A percentile compares a stretch with the other conserved stretches of the same genome.
Evolutionary conservation across 2,329 filamentous ascomycete species (phyloP).

Genomic region (Diaporthe batatas): DNA sequence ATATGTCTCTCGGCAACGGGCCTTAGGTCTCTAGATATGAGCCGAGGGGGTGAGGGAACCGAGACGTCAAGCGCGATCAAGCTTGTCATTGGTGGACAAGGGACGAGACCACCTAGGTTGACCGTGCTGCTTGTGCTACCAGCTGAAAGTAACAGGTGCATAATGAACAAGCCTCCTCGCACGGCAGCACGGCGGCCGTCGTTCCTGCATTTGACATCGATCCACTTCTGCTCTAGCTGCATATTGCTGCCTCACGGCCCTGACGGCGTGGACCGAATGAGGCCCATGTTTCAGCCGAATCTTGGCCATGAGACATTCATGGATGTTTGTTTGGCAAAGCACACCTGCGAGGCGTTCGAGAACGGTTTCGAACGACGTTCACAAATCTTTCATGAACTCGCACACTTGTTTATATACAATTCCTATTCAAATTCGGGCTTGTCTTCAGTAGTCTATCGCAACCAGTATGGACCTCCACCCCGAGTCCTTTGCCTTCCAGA

Average conservation of each 20-base stretch:
- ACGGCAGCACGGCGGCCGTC: background rate
- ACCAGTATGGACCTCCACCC: background rate
- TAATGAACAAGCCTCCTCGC: background rate
- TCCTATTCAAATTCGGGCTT: background rate
- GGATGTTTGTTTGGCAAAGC: slow-evolving; percentile 20
- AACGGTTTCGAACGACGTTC: slow-evolving; percentile 1
- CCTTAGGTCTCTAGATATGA: background rate
- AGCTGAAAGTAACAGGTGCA: slow-evolving; percentile 2
- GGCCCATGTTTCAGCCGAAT: slow-evolving; percentile 22
- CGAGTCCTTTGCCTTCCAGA: background rate
- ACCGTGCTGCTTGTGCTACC: slow-evolving; percentile 21
- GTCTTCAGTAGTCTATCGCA: too few relatives aligned
- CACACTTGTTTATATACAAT: background rate
- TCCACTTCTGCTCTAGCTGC: slow-evolving; percentile 6
- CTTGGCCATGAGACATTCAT: slow-evolving; percentile 4
- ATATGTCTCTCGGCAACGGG: background rate
- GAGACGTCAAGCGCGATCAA: background rate
- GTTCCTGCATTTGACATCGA: slow-evolving; percentile 25
- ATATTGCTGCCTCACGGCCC: slow-evolving; percentile 21
- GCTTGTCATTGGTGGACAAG: slow-evolving; percentile 9
- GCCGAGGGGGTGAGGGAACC: slow-evolving; percentile 6
- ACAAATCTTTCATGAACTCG: background rate
- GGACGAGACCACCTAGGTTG: background rate
- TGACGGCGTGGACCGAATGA: slow-evolving; percentile 17
- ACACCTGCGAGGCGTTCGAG: slow-evolving; percentile 25